Conservation (phyloP, 192 early-diverging fungal species). For the Funneliformis mosseae region DNA sequence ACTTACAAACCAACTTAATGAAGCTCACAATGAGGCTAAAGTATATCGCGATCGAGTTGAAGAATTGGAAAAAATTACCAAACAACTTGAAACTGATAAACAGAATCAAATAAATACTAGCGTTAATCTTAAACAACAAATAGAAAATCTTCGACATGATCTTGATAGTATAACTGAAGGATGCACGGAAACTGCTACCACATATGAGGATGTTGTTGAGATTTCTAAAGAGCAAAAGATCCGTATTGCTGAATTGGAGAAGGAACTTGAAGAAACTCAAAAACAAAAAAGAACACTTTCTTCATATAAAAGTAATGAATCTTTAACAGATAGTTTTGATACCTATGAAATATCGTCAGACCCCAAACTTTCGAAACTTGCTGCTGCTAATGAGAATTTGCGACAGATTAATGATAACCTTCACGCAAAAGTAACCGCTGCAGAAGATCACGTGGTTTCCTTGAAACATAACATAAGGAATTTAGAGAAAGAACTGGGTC, state of each 20-base stretch:
- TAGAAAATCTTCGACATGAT: conserved; percentile 41
- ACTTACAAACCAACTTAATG: background rate
- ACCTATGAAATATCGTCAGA: background rate
- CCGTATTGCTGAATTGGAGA: conserved; percentile 41
- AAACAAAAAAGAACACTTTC: background rate
- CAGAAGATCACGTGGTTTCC: background rate
- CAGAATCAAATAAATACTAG: background rate
- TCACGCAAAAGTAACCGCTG: background rate
- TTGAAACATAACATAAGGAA: background rate
- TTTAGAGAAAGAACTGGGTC: background rate
- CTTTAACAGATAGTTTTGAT: background rate
- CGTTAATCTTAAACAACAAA: conserved; percentile 14
- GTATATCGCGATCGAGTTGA: conserved; percentile 1
- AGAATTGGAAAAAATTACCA: conserved; percentile 18
- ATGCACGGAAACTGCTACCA: conserved; percentile 37
- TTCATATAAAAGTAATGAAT: background rate
- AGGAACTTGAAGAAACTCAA: conserved; percentile 33
- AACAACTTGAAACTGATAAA: conserved; percentile 28
- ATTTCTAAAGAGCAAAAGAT: conserved; percentile 39
- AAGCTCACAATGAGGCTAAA: conserved; percentile 5
- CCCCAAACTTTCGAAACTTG: background rate
- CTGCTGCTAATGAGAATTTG: conserved; percentile 9
- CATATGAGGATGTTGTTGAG: conserved; percentile 43
- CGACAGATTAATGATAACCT: background rate
- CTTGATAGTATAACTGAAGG: conserved; percentile 42